Percentiles rank a stretch among this genome's conserved stretches.
Evolutionary conservation across 768 basidiomycete species (phyloP).

Genomic region (Paxillus involutus): DNA sequence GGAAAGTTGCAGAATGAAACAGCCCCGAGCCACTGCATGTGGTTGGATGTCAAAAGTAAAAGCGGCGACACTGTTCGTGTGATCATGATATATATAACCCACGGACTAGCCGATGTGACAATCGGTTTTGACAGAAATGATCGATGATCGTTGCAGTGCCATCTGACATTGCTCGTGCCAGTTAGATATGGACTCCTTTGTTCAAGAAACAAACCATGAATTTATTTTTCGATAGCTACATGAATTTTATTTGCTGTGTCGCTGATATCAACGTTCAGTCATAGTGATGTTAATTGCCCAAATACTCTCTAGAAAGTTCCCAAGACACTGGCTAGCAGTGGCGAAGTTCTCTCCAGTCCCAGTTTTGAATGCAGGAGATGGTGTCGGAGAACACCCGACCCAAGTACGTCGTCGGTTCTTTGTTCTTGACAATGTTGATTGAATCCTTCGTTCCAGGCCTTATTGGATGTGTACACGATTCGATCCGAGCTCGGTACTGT

Average conservation of each 20-base stretch:
- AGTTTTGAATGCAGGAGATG: slow-evolving; percentile 95
- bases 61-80: too few relatives aligned
- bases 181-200: too few relatives aligned
- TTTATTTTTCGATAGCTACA: not conserved
- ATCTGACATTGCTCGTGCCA: too few relatives aligned
- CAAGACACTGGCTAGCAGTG: slow-evolving; percentile 67
- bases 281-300: not conserved
- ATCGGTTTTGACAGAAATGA: too few relatives aligned
- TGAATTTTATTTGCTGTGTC: not conserved
- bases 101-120: too few relatives aligned
- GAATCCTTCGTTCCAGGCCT: slow-evolving; percentile 46
- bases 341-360: slow-evolving; percentile 96
- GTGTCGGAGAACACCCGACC: slow-evolving; percentile 95
- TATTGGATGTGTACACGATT: slow-evolving; percentile 90
- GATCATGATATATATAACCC: too few relatives aligned
- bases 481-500: slow-evolving; percentile 97
- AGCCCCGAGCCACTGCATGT: too few relatives aligned
- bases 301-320: slow-evolving; percentile 22
- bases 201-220: too few relatives aligned
- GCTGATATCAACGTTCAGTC: not conserved
- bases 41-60: too few relatives aligned
- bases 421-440: not conserved
- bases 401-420: slow-evolving; percentile 52
- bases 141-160: too few relatives aligned
- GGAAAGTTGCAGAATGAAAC: too few relatives aligned